Evolutionary conservation across 2,329 filamentous ascomycete species (phyloP), one percentile per base, ranked within the genome.

Genomic region (Penicillium sp.): DNA sequence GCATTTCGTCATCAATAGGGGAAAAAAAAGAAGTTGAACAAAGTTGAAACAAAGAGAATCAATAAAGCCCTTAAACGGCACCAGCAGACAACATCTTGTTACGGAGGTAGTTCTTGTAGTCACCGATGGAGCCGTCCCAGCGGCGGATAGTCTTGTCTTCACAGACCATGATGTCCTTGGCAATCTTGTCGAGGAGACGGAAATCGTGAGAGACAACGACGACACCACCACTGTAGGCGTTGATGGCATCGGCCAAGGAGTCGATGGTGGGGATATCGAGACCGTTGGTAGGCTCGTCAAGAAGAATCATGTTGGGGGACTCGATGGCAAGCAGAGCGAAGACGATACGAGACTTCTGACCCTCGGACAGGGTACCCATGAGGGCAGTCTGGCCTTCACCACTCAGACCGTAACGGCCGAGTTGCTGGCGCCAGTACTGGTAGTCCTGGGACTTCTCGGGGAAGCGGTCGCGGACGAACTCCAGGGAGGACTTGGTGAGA

Each of bases 261-360:
- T 99, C 94, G 72, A 99, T 99, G 53, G 94, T 97, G 31, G 94
- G 92, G 65, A 99, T 99, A 84, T 99, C 94, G 62, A 99, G 83
- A 85, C 94, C 94, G 87, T 99, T 99, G 75, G 94, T 99, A 76
- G 94, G 95, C 82, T 99, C 94, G 81, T 99, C 94, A 55, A 99
- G 86, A 67, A 99, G 79, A 68, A 99, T 80, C 94, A 99, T 99
- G 84, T 99, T 99, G 68, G 94, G 94, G 29, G 87, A 81, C 69
- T 99, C 94, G 65, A 99, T 97, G 65, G 94, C 94, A 64, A 99
- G 82, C 68, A 99, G 83, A 40, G 94, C 94, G 75, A 99, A 99
- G 41, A 99, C 94, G 72, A 99, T 97, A 84, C 95, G 90, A 72
- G 88, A 92, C 86, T 96, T 96, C 80, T 99, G 94, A 53, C 94